These are phyloP conservation scores for Amborella trichopoda DNA, from an alignment of 164 flowering plant genomes.

Conservation along the genomic window DNA sequence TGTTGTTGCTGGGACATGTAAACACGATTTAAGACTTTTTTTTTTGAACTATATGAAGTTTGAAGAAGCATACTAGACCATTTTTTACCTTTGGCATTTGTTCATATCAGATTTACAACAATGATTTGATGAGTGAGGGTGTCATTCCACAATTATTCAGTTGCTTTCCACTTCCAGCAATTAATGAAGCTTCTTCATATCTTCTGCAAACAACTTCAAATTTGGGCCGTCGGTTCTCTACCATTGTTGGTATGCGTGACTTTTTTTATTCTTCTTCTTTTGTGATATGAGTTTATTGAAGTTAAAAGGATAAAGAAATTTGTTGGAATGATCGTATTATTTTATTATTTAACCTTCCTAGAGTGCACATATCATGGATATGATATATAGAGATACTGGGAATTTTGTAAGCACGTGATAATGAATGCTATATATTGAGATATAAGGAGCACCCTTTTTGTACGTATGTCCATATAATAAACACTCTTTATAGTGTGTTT, in stretches of 20 bases:
- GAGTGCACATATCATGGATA: no score
- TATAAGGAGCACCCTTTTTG: no score
- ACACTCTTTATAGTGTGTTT: no score
- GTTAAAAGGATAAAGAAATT: no score
- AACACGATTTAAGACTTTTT: neutral
- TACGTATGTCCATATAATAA: no score
- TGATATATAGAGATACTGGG: no score
- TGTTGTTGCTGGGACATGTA: neutral
- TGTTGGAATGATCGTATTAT: no score
- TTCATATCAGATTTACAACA: slow-evolving; percentile 22
- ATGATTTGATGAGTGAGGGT: slow-evolving; percentile 25
- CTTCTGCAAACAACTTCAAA: slow-evolving; percentile 70
- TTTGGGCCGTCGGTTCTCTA: slow-evolving; percentile 59
- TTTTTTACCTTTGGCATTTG: neutral
- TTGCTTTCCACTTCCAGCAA: slow-evolving; percentile 67
- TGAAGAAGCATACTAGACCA: neutral
- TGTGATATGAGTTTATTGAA: neutral
- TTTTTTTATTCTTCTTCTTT: neutral
- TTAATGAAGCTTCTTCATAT: slow-evolving; percentile 82
- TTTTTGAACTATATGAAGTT: neutral
- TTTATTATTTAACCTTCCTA: no score
- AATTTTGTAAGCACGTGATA: no score
- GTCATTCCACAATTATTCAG: slow-evolving; percentile 59
- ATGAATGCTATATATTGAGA: no score
- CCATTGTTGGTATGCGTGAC: slow-evolving; percentile 38